Evolutionary conservation across 225 moss, liverwort and hornwort genomes (phyloP), one percentile per base, ranked within the genome.

Genomic region (Straminergon stramineum): DNA sequence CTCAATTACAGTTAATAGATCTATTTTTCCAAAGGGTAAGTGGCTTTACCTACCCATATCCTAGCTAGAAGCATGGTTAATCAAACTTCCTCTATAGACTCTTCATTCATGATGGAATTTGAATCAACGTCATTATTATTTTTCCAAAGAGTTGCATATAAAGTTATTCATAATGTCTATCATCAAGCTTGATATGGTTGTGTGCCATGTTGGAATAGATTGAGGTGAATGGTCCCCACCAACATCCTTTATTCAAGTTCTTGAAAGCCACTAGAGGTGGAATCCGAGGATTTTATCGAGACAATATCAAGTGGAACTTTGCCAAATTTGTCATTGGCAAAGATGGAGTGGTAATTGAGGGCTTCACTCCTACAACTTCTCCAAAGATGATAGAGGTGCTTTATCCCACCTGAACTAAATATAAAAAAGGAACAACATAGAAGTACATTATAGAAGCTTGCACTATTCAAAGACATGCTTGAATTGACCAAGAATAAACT

Each of bases 241-340:
- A 93, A 81, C 87, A 88, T 76, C 86, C 84, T 37, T 75, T 92
- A 22, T 93, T 73, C 84, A 94, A 93, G 65, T 94, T 90, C 35
- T 43, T 94, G n/a, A 94, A 94, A 82, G 91, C 92, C 11, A 90
- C 90, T 7, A 82, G 56, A 15, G 81, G 86, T 84, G 94, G 91
- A 77, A 92, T 94, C 7, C 57, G 6, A 88, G 94, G 91, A 22
- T 75, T 65, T 34, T 92, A 86, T 45, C 75, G 37, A 80, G 91
- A 94, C 58, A 68, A 90, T 39, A 88, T 93, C 70, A 94, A 93
- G 83, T 94, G 92, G 94, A 94, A 94, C 84, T 93, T 94, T 71
- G 91, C 93, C 58, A 94, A 94, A 35, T 94, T 93, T 70, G 70
- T 94, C 34, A 91, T 94, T 2, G 86, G 84, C 56, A 93, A 89